Evolutionary conservation across 1,284 basidiomycete genomes (phyloP), one percentile per base, ranked within the genome.

Genomic region (Ceratorhiza oryzae-sativae): DNA sequence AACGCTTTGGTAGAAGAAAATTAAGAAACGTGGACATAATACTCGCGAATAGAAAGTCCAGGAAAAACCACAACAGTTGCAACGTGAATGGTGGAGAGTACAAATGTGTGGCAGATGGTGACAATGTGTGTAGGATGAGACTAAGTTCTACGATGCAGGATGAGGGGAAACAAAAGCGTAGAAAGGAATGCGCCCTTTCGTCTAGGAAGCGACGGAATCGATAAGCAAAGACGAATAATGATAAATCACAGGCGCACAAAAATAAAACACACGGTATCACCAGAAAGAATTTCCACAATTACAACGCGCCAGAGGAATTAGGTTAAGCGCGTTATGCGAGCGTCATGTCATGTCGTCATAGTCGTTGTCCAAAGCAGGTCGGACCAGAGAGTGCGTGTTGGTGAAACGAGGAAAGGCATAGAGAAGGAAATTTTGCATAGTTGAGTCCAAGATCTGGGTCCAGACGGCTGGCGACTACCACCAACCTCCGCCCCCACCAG

Each of bases 401-500:
- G 58, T 30, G 55, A 58, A 18, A 59, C 53, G 27, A 59, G 41
- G 36, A 30, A 48, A 70, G 41, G 45, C 42, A 70, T 70, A 48
- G 67, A 59, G 56, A 25, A 39, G 30, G 32, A 36, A 36, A 23
- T 8, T 46, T 63, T 34, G 67, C 67, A 70, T 70, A 70, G 41
- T 34, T 70, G 25, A 53, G 58, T 48, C 49, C 46, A 41, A 56
- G n/a, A 20, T 41, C 41, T 20, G 65, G 53, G 3, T 45, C n/a
- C 60, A 32, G 42, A 20, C 18, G 8, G 42, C 15, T 41, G 53
- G 42, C 36, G n/a, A 23, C 59, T 59, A 70, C 67, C 67, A 70
- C 67, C 67, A 70, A 13, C 67, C 67, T 46, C 67, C 67, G n/a
- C 67, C 67, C 46, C 67, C 86, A 82, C 85, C 84, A 82, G 76